Conservation (phyloP, 1,284 basidiomycete species). For the Peniophora sp. region DNA sequence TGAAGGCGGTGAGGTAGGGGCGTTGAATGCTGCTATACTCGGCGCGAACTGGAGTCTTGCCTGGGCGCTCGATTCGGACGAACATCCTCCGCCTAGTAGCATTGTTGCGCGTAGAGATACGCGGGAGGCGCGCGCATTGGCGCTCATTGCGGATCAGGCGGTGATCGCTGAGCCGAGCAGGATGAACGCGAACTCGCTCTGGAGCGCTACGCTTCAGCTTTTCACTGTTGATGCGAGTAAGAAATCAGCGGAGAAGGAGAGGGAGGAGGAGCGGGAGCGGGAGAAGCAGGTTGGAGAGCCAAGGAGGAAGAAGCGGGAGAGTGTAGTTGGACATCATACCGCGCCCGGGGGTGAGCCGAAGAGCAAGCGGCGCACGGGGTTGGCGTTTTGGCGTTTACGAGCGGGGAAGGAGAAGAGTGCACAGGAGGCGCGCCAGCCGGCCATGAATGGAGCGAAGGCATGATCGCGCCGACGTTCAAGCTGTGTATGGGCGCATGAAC, state of each 20-base stretch:
- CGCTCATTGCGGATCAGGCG: slow-evolving; percentile 61
- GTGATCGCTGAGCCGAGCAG: slow-evolving; percentile 45
- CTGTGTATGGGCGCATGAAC: too few species aligned
- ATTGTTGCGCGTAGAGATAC: slow-evolving; percentile 76
- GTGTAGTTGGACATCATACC: background rate
- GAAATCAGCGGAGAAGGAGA: slow-evolving; percentile 3
- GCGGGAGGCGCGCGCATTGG: slow-evolving; percentile 61
- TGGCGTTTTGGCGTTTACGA: too few species aligned
- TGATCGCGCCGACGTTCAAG: too few species aligned
- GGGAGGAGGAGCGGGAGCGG: background rate
- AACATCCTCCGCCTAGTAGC: slow-evolving; percentile 74
- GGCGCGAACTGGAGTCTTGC: slow-evolving; percentile 58
- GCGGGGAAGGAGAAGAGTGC: too few species aligned
- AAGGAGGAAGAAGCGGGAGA: background rate
- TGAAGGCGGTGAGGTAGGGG: slow-evolving; percentile 33
- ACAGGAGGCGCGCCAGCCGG: too few species aligned
- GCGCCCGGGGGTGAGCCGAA: too few species aligned
- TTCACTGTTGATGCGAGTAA: slow-evolving; percentile 36
- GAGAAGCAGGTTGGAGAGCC: background rate
- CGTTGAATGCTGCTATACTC: slow-evolving; percentile 27
- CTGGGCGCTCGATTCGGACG: slow-evolving; percentile 68
- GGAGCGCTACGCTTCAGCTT: slow-evolving; percentile 57
- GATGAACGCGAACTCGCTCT: slow-evolving; percentile 62
- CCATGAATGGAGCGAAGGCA: too few species aligned
- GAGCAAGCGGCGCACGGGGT: too few species aligned